A percentile compares a stretch with the other conserved stretches of the same genome.
Conservation (phyloP, 495 filamentous ascomycete genomes). For the Patellaria atrata region DNA sequence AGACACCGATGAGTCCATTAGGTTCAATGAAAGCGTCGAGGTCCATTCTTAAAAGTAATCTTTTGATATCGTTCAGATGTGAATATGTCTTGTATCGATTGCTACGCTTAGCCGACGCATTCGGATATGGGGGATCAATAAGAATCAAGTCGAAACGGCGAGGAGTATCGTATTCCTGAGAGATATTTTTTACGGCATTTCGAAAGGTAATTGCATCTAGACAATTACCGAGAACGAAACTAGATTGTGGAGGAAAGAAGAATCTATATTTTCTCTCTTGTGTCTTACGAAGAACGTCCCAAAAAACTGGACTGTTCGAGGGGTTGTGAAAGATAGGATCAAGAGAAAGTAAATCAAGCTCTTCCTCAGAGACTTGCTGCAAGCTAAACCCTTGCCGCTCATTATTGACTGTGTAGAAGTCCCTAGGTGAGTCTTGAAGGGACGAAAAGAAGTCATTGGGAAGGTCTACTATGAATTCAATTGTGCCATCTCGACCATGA, state of each 20-base stretch:
- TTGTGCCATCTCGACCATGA: slow-evolving; percentile 4
- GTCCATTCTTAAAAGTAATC: slow-evolving; percentile 38
- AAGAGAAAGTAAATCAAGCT: slow-evolving; percentile 9
- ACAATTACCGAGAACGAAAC: slow-evolving; percentile 33
- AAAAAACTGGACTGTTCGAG: slow-evolving; percentile 5
- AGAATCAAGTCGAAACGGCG: slow-evolving; percentile 62
- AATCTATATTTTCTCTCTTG: slow-evolving; percentile 25
- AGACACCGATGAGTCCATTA: slow-evolving; percentile 54
- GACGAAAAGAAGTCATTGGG: neutral
- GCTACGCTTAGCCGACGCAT: slow-evolving; percentile 60
- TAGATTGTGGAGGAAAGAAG: slow-evolving; percentile 37
- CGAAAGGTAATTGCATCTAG: slow-evolving; percentile 17
- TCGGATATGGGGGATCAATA: slow-evolving; percentile 90
- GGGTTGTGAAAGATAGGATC: slow-evolving; percentile 18
- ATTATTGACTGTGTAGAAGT: neutral
- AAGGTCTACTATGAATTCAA: slow-evolving; percentile 2
- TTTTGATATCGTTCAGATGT: slow-evolving; percentile 21
- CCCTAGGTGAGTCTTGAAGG: slow-evolving; percentile 4
- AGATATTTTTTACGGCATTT: slow-evolving; percentile 16
- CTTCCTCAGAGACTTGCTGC: slow-evolving; percentile 4
- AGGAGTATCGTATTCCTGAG: slow-evolving; percentile 14
- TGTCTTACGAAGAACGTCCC: slow-evolving; percentile 6
- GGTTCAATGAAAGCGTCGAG: slow-evolving; percentile 40
- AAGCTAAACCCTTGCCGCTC: slow-evolving; percentile 5
- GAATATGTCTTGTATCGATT: slow-evolving; percentile 45